Conservation (phyloP, 1,139 yeast species). For the Kodamaea sp. region DNA sequence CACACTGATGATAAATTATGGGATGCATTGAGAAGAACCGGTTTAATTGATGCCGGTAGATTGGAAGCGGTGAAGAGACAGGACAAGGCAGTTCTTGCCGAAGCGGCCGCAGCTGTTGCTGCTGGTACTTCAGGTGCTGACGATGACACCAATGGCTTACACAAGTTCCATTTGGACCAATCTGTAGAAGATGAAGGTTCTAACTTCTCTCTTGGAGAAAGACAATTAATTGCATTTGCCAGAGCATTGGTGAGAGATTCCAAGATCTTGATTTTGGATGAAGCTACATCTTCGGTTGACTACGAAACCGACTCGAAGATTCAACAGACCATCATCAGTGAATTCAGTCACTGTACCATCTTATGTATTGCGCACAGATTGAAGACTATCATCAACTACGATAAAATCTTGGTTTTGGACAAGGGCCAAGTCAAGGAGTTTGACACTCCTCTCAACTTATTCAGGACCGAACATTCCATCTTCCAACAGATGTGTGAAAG, state of each 20-base stretch:
- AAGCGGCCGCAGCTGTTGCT: too few relatives aligned
- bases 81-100: constrained; percentile 13
- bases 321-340: constrained; percentile 62
- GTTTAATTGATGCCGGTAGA: constrained; percentile 51
- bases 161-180: constrained; percentile 66
- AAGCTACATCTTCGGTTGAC: constrained; percentile 83
- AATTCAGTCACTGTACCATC: constrained; percentile 66
- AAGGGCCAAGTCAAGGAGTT: constrained; percentile 61
- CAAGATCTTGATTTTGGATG: constrained; percentile 70
- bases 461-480: constrained; percentile 37
- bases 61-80: constrained; percentile 27
- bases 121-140: not conserved
- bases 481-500: constrained; percentile 44
- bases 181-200: constrained; percentile 71
- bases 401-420: constrained; percentile 65
- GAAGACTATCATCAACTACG: constrained; percentile 66
- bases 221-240: constrained; percentile 73
- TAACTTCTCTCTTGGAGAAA: constrained; percentile 76
- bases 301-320: constrained; percentile 74
- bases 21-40: constrained; percentile 58
- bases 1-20: constrained; percentile 53
- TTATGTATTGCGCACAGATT: constrained; percentile 80
- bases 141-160: constrained; percentile 27
- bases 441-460: constrained; percentile 55
- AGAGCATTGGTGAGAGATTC: constrained; percentile 75